A percentile compares a stretch with the other conserved stretches of the same genome.
phyloP scores from a whole-genome alignment of 495 filamentous ascomycete genomes.

The Pseudevernia furfuracea region DNA sequence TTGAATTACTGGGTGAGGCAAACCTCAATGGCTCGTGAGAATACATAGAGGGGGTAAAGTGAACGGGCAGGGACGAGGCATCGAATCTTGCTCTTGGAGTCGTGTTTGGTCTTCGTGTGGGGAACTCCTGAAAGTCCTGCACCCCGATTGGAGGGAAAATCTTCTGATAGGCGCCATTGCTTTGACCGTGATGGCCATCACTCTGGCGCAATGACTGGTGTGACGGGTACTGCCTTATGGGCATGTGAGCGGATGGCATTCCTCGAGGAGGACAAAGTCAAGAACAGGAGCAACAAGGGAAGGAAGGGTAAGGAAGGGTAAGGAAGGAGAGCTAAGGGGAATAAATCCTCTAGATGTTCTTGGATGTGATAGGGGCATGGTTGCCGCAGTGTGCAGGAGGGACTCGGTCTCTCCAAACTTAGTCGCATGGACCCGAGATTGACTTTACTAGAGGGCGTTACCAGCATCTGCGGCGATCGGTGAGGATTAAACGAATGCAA shows the following conservation, averaged over 20 bases:
- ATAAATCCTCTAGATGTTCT: no score
- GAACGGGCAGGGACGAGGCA: constrained; percentile 6
- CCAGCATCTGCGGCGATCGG: neutral
- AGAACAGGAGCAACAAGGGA: neutral
- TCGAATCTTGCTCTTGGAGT: constrained; percentile 9
- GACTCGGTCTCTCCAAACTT: neutral
- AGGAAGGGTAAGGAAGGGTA: neutral
- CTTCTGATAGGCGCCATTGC: constrained; percentile 21
- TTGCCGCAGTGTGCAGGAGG: neutral
- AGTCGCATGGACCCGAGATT: neutral
- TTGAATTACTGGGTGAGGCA: neutral
- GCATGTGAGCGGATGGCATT: constrained; percentile 17
- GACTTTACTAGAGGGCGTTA: neutral
- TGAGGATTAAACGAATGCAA: neutral
- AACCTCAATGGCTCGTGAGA: constrained; percentile 10
- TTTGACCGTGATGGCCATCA: constrained; percentile 11
- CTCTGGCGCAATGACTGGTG: constrained; percentile 16
- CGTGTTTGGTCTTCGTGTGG: constrained; percentile 13
- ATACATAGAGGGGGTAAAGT: constrained; percentile 6
- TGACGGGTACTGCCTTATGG: constrained; percentile 18
- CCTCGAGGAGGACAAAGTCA: neutral
- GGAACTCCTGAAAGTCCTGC: constrained; percentile 20
- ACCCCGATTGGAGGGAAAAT: constrained; percentile 21
- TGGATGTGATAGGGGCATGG: neutral
- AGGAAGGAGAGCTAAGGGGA: no score